A percentile compares a stretch with the other conserved stretches of the same genome.
Conservation (phyloP, 352 stramenopile genomes). For the Phytophthora multivora region DNA sequence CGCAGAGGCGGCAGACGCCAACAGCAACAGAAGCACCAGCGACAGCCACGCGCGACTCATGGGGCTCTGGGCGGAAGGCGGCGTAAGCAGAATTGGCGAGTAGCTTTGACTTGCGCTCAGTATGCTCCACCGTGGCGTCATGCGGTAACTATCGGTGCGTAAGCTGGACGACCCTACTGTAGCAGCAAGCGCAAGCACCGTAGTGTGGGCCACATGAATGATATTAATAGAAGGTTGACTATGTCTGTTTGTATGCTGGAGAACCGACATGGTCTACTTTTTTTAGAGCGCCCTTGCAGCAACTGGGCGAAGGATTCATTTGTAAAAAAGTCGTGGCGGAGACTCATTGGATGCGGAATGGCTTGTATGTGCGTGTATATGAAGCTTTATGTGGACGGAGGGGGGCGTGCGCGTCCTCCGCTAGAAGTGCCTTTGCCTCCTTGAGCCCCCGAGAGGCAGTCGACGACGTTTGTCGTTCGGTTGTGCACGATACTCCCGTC, state of each 20-base stretch:
- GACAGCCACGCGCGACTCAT: constrained; percentile 23
- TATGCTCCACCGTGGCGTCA: constrained; percentile 26
- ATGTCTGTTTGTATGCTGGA: not conserved
- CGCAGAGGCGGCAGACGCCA: constrained; percentile 21
- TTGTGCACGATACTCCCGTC: constrained; percentile 77
- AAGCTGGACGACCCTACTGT: constrained; percentile 5
- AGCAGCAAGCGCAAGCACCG: constrained; percentile 19
- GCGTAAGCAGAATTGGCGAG: constrained; percentile 12
- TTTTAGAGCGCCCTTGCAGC: constrained; percentile 11
- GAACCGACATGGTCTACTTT: not conserved
- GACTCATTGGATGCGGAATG: constrained; percentile 10
- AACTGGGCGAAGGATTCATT: constrained; percentile 20
- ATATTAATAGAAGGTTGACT: constrained; percentile 12
- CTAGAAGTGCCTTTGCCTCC: constrained; percentile 48
- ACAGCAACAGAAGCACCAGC: constrained; percentile 20
- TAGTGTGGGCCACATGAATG: constrained; percentile 12
- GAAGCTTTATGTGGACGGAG: constrained; percentile 27
- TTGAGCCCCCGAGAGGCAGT: constrained; percentile 29
- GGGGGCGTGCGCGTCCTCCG: constrained; percentile 11
- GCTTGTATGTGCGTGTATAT: constrained; percentile 22
- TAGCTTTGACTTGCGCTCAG: constrained; percentile 18
- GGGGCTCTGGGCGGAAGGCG: constrained; percentile 5
- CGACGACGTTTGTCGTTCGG: constrained; percentile 12
- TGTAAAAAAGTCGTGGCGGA: constrained; percentile 7
- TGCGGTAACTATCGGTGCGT: constrained; percentile 6